phyloP scores from a whole-genome alignment of 2,329 filamentous ascomycete species.

The Plectosphaerella sp. region DNA sequence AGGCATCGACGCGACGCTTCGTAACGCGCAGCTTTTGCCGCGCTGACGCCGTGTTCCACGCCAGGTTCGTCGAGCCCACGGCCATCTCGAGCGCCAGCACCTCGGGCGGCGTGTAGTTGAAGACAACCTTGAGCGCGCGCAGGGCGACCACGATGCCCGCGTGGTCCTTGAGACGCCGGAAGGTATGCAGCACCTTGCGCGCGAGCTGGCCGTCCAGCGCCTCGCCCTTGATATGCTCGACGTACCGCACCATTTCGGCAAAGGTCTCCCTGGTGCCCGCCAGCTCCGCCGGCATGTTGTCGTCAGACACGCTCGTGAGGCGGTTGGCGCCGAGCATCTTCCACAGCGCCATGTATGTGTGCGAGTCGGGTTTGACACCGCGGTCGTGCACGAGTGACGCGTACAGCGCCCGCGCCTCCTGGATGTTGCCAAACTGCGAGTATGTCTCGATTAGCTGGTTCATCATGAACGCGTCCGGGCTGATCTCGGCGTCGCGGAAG shows the following conservation, averaged over 20 bases:
- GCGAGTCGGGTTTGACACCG: constrained; percentile 55
- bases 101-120: constrained; percentile 39
- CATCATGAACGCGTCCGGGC: constrained; percentile 69
- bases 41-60: constrained; percentile 34
- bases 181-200: constrained; percentile 45
- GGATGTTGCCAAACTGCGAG: constrained; percentile 52
- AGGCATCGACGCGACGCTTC: constrained; percentile 35
- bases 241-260: constrained; percentile 43
- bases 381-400: constrained; percentile 43
- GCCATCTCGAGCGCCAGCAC: constrained; percentile 42
- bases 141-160: constrained; percentile 41
- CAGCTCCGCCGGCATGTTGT: constrained; percentile 22
- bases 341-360: constrained; percentile 68
- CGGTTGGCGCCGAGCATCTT: constrained; percentile 50
- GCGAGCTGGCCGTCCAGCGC: constrained; percentile 42
- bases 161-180: constrained; percentile 40
- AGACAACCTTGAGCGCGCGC: constrained; percentile 34
- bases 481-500: constrained; percentile 59
- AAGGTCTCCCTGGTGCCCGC: constrained; percentile 37
- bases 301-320: constrained; percentile 27
- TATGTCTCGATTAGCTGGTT: constrained; percentile 71
- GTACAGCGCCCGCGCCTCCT: constrained; percentile 53
- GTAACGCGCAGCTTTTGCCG: constrained; percentile 35
- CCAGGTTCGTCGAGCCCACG: constrained; percentile 37
- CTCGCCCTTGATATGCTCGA: constrained; percentile 36